Evolutionary conservation across 2,329 filamentous ascomycete species (phyloP), one percentile per base, ranked within the genome.

Genomic region (Diaporthe citrichinensis): DNA sequence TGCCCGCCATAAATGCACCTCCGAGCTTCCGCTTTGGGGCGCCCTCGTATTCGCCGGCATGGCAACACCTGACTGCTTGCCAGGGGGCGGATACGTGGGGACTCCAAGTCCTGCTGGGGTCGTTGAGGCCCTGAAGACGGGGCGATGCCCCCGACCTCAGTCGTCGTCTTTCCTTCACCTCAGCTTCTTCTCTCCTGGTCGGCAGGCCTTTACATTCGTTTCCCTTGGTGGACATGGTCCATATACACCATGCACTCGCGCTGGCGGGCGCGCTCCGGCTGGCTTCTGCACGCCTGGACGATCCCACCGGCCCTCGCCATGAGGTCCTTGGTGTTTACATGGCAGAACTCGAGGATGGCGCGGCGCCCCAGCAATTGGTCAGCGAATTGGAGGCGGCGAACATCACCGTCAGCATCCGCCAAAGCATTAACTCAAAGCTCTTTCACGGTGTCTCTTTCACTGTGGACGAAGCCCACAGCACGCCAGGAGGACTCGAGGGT

Each of bases 311-410:
- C 57, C 34, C 57, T 10, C 20, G 34, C 23, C 39, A 39, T 36
- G 10, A 39, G 20, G 23, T 17, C 36, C 58, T 41, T 17, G 58
- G 58, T n/a, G 34, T 61, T 17, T 61, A 61, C 58, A 61, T 61
- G 58, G 58, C 58, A 41, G 58, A 61, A 17, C 58, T 61, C 58
- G 58, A 39, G 58, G 58, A 61, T 41, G 58, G 36, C 58, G 36
- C 34, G 58, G 34, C 34, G 12, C 58, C 34, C 23, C 34, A 61
- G 41, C 58, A 61, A 61, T n/a, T 61, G 34, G 2, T 41, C 58
- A 61, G 36, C 34, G 8, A 61, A 41, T 17, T 61, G 58, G 41
- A 23, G 4, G 58, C 58, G 58, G 58, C 58, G 3, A 61, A 61
- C 12, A 61, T 61, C 58, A 61, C 36, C 23, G 41, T 61, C 58